phyloP scores from a whole-genome alignment of 495 filamentous ascomycete species.

The Talaromyces trachyspermus region DNA sequence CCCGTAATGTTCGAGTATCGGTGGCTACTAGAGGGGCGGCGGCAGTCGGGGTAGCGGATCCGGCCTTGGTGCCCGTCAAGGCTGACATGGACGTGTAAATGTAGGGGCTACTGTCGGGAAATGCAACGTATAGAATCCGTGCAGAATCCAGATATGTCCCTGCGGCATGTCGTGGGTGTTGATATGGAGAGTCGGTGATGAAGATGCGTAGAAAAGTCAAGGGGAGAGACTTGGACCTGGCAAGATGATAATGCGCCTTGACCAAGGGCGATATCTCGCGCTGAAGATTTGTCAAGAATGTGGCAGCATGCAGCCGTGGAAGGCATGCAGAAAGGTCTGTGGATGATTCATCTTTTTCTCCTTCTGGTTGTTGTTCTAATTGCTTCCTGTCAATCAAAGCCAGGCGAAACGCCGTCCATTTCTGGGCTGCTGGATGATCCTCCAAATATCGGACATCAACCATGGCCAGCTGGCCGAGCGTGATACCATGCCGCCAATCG shows the following conservation, averaged over 20 bases:
- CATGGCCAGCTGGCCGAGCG: constrained; percentile 72
- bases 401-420: constrained; percentile 66
- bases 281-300: constrained; percentile 68
- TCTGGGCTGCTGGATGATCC: constrained; percentile 61
- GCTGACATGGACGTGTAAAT: constrained; percentile 61
- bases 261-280: constrained; percentile 62
- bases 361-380: constrained; percentile 21
- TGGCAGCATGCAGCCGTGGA: constrained; percentile 68
- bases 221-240: constrained; percentile 53
- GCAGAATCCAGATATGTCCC: constrained; percentile 45
- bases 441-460: constrained; percentile 72
- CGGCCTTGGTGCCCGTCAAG: constrained; percentile 21
- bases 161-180: constrained; percentile 34
- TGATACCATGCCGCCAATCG: constrained; percentile 75
- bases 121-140: constrained; percentile 66
- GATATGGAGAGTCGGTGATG: constrained; percentile 66
- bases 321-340: constrained; percentile 41
- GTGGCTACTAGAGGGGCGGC: constrained; percentile 24
- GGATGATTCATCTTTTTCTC: constrained; percentile 12
- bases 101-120: constrained; percentile 68
- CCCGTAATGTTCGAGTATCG: constrained; percentile 56
- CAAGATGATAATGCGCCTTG: constrained; percentile 73
- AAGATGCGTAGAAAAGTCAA: constrained; percentile 69
- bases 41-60: constrained; percentile 15
- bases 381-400: constrained; percentile 9